A percentile compares a stretch with the other conserved stretches of the same genome.
phyloP scores from a whole-genome alignment of 2,329 filamentous ascomycete species.

The Exophiala aquamarina region DNA sequence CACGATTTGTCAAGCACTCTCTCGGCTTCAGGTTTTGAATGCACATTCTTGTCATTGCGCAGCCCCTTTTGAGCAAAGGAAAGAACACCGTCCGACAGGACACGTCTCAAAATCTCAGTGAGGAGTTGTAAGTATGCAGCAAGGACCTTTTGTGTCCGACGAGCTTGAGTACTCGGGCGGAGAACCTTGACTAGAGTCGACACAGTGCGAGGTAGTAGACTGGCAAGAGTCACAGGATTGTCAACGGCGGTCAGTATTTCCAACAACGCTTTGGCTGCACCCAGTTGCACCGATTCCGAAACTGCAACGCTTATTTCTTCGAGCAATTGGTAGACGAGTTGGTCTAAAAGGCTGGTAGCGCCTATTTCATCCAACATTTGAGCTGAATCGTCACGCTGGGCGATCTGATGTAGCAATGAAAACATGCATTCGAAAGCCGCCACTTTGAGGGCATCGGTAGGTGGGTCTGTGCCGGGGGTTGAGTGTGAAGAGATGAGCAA shows the following conservation, averaged over 20 bases:
- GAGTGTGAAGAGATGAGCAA: constrained; percentile 76
- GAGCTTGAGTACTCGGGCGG: constrained; percentile 64
- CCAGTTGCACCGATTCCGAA: constrained; percentile 68
- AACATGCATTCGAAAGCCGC: constrained; percentile 70
- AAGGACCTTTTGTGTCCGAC: constrained; percentile 64
- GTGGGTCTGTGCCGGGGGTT: constrained; percentile 42
- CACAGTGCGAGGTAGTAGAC: constrained; percentile 82
- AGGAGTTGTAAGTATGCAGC: constrained; percentile 62
- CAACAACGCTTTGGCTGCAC: constrained; percentile 66
- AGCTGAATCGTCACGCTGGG: constrained; percentile 42
- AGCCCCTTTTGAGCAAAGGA: no score
- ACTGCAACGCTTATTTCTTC: constrained; percentile 67
- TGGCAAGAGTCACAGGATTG: constrained; percentile 74
- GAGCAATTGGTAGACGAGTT: constrained; percentile 76
- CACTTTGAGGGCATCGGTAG: constrained; percentile 71
- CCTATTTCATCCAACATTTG: constrained; percentile 51
- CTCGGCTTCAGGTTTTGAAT: constrained; percentile 41
- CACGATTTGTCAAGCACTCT: constrained; percentile 56
- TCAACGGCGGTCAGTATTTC: constrained; percentile 64
- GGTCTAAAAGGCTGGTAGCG: constrained; percentile 75
- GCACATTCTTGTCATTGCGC: no score
- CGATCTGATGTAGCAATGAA: constrained; percentile 55
- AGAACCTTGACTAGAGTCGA: constrained; percentile 77
- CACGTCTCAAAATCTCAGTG: constrained; percentile 42
- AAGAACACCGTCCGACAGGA: constrained; percentile 48